phyloP scores from a whole-genome alignment of 257 asterid species.

The Nicotiana tomentosiformis region DNA sequence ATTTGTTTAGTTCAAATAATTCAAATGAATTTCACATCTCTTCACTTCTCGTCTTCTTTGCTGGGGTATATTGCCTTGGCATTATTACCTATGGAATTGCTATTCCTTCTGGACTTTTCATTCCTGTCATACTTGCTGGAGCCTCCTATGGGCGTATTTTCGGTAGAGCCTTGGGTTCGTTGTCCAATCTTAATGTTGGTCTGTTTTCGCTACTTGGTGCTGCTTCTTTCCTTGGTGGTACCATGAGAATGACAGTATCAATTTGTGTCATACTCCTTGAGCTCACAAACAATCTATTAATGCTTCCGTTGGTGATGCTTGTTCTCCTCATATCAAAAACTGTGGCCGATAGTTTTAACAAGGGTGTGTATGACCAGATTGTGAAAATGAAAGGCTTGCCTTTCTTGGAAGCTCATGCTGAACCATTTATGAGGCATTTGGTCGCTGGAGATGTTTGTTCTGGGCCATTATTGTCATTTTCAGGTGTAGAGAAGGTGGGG shows the following conservation, averaged over 20 bases:
- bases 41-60: conserved; percentile 54
- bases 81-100: conserved; percentile 89
- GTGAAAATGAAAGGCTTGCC: conserved; percentile 95
- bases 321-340: conserved; percentile 92
- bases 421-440: conserved; percentile 82
- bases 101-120: conserved; percentile 93
- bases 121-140: conserved; percentile 97
- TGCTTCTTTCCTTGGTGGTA: conserved; percentile 97
- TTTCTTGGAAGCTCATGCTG: conserved; percentile 89
- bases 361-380: conserved; percentile 90
- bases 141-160: conserved; percentile 92
- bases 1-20: conserved; percentile 50
- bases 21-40: conserved; percentile 56
- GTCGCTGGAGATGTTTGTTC: conserved; percentile 87
- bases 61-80: conserved; percentile 61
- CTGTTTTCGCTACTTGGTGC: conserved; percentile 87
- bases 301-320: conserved; percentile 92
- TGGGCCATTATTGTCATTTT: conserved; percentile 71
- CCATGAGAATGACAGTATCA: conserved; percentile 98
- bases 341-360: conserved; percentile 79
- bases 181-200: conserved; percentile 66
- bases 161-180: conserved; percentile 55
- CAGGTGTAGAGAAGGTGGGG: conserved; percentile 80
- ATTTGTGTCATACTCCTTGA: conserved; percentile 90
- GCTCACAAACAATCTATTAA: conserved; percentile 71